phyloP scores from a whole-genome alignment of 768 basidiomycete species.

The Trametes villosa region DNA sequence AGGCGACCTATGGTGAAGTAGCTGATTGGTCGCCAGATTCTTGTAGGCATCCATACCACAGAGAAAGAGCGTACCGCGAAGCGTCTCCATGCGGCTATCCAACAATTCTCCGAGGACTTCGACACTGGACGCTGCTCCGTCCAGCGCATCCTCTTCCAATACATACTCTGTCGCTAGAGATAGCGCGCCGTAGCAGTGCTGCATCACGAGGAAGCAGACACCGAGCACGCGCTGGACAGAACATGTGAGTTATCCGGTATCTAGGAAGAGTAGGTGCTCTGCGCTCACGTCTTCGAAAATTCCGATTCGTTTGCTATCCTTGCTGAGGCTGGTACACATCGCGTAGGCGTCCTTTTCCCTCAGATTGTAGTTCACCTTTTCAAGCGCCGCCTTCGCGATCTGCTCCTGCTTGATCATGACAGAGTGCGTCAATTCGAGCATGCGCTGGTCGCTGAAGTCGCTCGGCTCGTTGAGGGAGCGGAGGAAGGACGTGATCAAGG shows the following conservation, averaged over 20 bases:
- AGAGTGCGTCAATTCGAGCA: background rate
- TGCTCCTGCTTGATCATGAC: slow-evolving; percentile 3
- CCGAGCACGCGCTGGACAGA: too few relatives aligned
- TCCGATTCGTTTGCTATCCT: background rate
- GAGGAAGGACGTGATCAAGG: background rate
- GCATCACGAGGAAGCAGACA: background rate
- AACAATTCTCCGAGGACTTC: background rate
- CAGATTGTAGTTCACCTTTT: background rate
- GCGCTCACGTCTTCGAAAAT: background rate
- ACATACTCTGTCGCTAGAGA: background rate
- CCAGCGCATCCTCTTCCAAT: background rate
- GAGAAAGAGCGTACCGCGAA: background rate
- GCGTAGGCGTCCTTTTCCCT: background rate
- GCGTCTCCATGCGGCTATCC: background rate
- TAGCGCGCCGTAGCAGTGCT: background rate
- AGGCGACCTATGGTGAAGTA: background rate
- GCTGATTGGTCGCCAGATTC: too few relatives aligned
- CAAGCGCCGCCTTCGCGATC: background rate
- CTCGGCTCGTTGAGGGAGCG: background rate
- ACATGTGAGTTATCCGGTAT: background rate
- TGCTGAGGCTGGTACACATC: background rate
- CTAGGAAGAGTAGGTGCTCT: background rate
- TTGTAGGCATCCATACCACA: too few relatives aligned
- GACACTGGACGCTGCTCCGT: background rate
- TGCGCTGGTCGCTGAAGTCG: background rate